phyloP scores from a whole-genome alignment of 257 asterid species.

The Marsdenia floribunda region DNA sequence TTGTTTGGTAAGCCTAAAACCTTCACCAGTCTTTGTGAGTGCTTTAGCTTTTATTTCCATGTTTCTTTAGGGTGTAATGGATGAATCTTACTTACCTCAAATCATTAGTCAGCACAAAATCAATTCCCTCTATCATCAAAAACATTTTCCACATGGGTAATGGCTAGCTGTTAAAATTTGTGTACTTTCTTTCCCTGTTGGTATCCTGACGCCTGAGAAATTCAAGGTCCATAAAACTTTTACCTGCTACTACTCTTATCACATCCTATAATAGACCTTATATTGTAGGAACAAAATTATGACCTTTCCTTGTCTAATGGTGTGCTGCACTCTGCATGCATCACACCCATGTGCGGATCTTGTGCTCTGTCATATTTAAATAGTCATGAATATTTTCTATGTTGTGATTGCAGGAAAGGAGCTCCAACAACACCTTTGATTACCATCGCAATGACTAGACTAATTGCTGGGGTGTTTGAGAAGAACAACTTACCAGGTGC shows the following conservation, averaged over 20 bases:
- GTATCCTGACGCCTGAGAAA: not conserved
- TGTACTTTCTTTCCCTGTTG: not conserved
- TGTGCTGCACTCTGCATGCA: not conserved
- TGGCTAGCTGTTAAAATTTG: not conserved
- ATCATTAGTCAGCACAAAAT: not conserved
- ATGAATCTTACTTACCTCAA: not conserved
- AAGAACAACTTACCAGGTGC: constrained; percentile 94
- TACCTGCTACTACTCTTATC: not conserved
- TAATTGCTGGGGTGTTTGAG: constrained; percentile 81
- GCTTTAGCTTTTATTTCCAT: not conserved
- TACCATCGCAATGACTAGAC: constrained; percentile 82
- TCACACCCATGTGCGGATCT: not conserved
- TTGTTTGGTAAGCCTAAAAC: constrained; percentile 70
- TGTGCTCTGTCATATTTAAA: not conserved
- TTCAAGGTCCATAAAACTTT: not conserved
- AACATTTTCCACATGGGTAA: not conserved
- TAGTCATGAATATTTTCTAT: not conserved
- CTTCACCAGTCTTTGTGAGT: not conserved
- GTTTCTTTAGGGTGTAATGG: not conserved
- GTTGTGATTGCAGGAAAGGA: constrained; percentile 68
- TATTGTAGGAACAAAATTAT: not conserved
- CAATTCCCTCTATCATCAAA: not conserved
- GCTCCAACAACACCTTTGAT: constrained; percentile 97
- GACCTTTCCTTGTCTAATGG: not conserved
- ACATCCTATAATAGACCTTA: not conserved